Conservation (phyloP, 495 filamentous ascomycete genomes). For the Amphirosellinia nigrospora region DNA sequence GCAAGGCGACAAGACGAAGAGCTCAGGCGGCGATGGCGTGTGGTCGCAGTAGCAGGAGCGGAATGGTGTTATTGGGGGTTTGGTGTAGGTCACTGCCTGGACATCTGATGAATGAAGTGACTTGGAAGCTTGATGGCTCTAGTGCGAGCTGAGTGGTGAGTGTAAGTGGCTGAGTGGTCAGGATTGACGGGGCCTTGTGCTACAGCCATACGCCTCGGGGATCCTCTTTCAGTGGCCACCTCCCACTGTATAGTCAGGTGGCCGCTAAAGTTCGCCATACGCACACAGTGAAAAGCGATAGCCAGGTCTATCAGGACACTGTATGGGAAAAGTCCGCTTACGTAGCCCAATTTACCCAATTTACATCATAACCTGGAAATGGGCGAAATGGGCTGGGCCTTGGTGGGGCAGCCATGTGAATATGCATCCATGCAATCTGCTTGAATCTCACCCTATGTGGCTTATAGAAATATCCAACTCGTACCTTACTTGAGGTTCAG, state of each 20-base stretch:
- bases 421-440: neutral
- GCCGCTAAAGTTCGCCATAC: neutral
- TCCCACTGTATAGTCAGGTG: slow-evolving; percentile 1
- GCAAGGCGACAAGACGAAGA: slow-evolving; percentile 4
- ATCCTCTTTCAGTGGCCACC: neutral
- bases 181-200: slow-evolving; percentile 5
- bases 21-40: slow-evolving; percentile 19
- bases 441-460: neutral
- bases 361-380: too few species aligned
- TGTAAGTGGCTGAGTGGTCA: slow-evolving; percentile 22
- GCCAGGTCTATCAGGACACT: neutral
- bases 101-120: slow-evolving; percentile 26
- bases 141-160: slow-evolving; percentile 18
- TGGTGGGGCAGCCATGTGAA: slow-evolving; percentile 16
- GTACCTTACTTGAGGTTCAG: too few species aligned
- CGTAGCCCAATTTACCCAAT: neutral
- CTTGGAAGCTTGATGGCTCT: slow-evolving; percentile 17
- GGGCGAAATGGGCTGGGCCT: neutral
- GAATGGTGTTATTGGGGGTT: slow-evolving; percentile 12
- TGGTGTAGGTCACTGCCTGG: slow-evolving; percentile 24
- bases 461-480: slow-evolving; percentile 19
- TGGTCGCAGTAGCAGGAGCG: slow-evolving; percentile 8
- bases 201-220: neutral
- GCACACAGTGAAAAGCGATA: neutral
- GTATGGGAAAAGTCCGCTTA: neutral